Evolutionary conservation across 306 rosid genomes (phyloP), one percentile per base, ranked within the genome.

Genomic region (Castanopsis chinensis): DNA sequence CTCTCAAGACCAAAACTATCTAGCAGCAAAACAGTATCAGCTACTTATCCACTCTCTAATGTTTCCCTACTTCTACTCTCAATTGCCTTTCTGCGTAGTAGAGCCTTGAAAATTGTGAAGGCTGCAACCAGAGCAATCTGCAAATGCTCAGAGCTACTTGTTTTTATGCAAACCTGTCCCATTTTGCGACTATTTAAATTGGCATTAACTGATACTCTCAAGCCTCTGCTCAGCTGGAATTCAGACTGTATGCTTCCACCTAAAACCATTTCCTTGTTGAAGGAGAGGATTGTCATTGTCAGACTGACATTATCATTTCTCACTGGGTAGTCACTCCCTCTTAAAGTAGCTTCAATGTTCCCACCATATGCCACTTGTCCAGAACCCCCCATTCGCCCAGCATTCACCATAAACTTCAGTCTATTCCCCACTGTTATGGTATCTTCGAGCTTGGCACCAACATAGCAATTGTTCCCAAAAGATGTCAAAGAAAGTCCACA

Each of bases 361-460:
- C 98, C 99, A 52, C 99, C 99, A 58, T 87, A 87, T 25, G 93
- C 94, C 79, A 82, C 90, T 81, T 90, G 96, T 74, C 91, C 98
- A 19, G 84, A 58, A 81, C 97, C 97, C 69, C 78, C 87, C 83
- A 93, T 82, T 74, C 85, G 79, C 60, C 96, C 99, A 18, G 90
- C 91, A 79, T 88, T 96, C 74, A 83, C 57, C 37, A 89, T 84
- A 81, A 93, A 87, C 84, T 89, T 93, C 84, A 93, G 76, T 85
- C 96, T 90, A 78, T 96, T 90, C 82, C 98, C 98, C 41, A 96
- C 53, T 54, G 87, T 83, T 58, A 93, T 60, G 49, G 94, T 88
- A 77, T 96, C 99, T 87, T 92, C 98, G 65, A 96, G 80, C 90
- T 93, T 93, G 59, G 91, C 96, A 71, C 99, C 99, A 51, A 89